Percentiles rank a stretch among this genome's conserved stretches.
These are phyloP conservation scores for Hypoxylon rubiginosum DNA, from an alignment of 2,329 filamentous ascomycete genomes.

Conservation along the genomic window DNA sequence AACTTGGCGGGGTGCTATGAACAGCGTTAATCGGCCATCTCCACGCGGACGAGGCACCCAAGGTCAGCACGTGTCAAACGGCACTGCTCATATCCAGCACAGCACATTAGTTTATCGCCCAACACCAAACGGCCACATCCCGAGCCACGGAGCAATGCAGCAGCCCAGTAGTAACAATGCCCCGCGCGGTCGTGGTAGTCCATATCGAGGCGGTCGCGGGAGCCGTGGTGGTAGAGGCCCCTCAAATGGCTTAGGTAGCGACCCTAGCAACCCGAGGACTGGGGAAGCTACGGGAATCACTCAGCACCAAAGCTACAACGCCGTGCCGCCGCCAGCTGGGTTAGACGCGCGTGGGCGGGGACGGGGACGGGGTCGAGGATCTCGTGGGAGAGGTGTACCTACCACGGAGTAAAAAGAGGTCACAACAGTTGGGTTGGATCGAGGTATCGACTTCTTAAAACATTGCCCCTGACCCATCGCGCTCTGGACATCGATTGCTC, in stretches of 20 bases:
- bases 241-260: constrained; percentile 7
- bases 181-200: constrained; percentile 49
- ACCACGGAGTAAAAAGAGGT: not conserved
- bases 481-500: no score
- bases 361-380: constrained; percentile 43
- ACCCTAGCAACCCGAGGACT: constrained; percentile 6
- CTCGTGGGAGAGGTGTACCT: constrained; percentile 40
- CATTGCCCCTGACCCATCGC: not conserved
- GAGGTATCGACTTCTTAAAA: not conserved
- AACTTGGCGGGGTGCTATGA: constrained; percentile 69
- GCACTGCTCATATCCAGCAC: constrained; percentile 62
- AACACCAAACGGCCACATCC: constrained; percentile 44
- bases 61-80: constrained; percentile 49
- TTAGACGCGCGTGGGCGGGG: constrained; percentile 61
- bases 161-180: constrained; percentile 52
- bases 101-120: constrained; percentile 67
- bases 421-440: not conserved
- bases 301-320: constrained; percentile 60
- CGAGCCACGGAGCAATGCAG: constrained; percentile 30
- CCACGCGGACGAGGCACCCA: constrained; percentile 55
- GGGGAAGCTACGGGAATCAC: constrained; percentile 23
- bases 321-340: constrained; percentile 71
- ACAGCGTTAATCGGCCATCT: constrained; percentile 58
- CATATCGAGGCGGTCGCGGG: constrained; percentile 35
- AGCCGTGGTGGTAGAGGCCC: constrained; percentile 41